phyloP scores from a whole-genome alignment of 257 asterid species.

The Fraxinus cuspidata region DNA sequence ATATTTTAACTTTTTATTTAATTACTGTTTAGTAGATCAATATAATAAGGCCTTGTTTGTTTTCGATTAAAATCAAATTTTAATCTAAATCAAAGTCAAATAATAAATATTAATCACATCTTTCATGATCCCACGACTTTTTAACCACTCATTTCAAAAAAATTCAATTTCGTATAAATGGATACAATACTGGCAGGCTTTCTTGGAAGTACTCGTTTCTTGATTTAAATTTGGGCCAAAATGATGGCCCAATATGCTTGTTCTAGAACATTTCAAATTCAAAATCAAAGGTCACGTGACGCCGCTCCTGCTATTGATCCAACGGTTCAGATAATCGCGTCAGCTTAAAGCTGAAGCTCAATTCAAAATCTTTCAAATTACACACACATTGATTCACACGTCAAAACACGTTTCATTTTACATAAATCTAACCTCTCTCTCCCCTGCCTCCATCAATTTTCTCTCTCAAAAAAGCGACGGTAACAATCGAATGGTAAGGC shows the following conservation, averaged over 20 bases:
- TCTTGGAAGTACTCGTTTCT: neutral
- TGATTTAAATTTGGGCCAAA: neutral
- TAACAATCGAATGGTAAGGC: conserved; percentile 34
- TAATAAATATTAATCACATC: too few species aligned
- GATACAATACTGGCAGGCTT: neutral
- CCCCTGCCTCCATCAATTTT: neutral
- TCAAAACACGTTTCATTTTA: neutral
- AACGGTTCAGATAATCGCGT: conserved; percentile 65
- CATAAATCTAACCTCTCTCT: neutral
- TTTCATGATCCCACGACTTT: too few species aligned
- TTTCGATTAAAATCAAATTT: too few species aligned
- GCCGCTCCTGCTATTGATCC: conserved; percentile 27
- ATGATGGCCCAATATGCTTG: neutral
- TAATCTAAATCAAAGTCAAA: too few species aligned
- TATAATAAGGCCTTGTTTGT: too few species aligned
- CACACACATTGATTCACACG: neutral
- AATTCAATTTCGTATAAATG: too few species aligned
- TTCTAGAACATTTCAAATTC: neutral
- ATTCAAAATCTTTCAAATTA: conserved; percentile 29
- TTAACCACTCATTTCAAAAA: too few species aligned
- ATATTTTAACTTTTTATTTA: too few species aligned
- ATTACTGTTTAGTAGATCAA: too few species aligned
- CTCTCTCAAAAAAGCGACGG: neutral
- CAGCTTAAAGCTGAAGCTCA: conserved; percentile 45
- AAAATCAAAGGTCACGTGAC: conserved; percentile 1